Percentiles rank a stretch among this genome's conserved stretches.
Evolutionary conservation across 768 basidiomycete species (phyloP).

Genomic region (Lactarius quietus): DNA sequence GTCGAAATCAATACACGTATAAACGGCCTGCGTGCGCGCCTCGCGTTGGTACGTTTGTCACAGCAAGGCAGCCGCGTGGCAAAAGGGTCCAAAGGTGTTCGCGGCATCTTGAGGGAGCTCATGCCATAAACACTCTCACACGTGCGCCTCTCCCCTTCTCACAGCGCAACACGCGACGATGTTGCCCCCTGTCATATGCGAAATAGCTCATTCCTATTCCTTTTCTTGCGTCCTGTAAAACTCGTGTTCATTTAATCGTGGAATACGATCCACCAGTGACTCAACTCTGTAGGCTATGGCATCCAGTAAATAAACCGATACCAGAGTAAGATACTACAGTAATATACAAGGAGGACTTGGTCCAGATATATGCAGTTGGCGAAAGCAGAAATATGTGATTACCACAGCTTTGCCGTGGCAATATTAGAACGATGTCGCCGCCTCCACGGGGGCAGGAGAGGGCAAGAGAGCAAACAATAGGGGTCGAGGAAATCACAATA

Average conservation of each 20-base stretch:
- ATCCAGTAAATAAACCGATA: background rate
- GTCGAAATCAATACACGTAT: background rate
- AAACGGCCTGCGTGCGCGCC: conserved; percentile 2
- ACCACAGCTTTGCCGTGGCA: background rate
- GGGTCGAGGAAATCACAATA: too few relatives aligned
- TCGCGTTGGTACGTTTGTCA: conserved; percentile 5
- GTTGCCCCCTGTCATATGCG: conserved; percentile 4
- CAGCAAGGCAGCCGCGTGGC: conserved; percentile 23
- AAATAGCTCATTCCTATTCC: background rate
- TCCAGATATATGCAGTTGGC: background rate
- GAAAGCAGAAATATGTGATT: background rate
- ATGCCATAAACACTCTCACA: conserved; percentile 4
- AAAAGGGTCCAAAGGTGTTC: background rate
- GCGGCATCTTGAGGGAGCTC: too few relatives aligned
- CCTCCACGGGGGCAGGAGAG: background rate
- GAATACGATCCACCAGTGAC: too few relatives aligned
- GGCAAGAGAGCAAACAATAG: background rate
- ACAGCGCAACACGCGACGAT: conserved; percentile 1
- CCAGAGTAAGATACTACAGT: background rate
- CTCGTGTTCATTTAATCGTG: background rate
- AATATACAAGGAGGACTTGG: conserved; percentile 11
- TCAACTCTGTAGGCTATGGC: background rate
- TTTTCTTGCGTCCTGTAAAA: too few relatives aligned
- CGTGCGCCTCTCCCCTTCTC: background rate
- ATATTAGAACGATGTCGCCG: conserved; percentile 11